Percentiles rank a stretch among this genome's conserved stretches.
phyloP scores from a whole-genome alignment of 2,329 filamentous ascomycete genomes.

The Phoma sp. region DNA sequence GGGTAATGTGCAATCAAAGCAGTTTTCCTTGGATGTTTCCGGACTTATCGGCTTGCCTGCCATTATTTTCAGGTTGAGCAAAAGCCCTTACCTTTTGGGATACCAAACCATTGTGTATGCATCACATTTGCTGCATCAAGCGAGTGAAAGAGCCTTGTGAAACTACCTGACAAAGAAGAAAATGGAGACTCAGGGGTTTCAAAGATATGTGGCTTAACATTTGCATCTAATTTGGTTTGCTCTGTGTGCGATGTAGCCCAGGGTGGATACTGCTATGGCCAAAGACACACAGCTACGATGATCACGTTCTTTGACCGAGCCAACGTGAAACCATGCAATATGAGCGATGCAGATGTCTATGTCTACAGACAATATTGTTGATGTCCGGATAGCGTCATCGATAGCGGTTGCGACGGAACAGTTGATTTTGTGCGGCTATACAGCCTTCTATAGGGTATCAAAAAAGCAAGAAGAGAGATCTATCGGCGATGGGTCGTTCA shows the following conservation, averaged over 20 bases:
- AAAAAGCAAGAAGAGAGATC: slow-evolving; percentile 5
- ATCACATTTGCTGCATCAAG: not conserved
- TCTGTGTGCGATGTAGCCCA: not conserved
- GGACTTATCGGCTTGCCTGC: no score
- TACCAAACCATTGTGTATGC: not conserved
- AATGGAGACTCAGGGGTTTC: not conserved
- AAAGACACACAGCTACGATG: not conserved
- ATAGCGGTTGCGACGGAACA: not conserved
- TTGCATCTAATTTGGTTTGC: not conserved
- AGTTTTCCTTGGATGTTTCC: not conserved
- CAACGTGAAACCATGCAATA: not conserved
- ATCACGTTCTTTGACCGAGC: not conserved
- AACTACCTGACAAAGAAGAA: not conserved
- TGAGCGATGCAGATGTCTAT: not conserved
- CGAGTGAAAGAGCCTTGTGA: not conserved
- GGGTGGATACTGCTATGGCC: not conserved
- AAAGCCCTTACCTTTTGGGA: not conserved
- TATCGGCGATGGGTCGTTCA: not conserved
- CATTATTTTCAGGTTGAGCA: not conserved
- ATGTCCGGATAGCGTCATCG: not conserved
- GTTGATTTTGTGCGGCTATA: slow-evolving; percentile 19
- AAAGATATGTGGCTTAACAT: not conserved
- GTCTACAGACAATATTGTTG: not conserved
- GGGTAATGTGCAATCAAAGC: no score
- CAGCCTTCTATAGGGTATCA: slow-evolving; percentile 40